A percentile compares a stretch with the other conserved stretches of the same genome.
These are phyloP conservation scores for Pseudogymnoascus verrucosus DNA, from an alignment of 2,329 filamentous ascomycete genomes.

Conservation along the genomic window DNA sequence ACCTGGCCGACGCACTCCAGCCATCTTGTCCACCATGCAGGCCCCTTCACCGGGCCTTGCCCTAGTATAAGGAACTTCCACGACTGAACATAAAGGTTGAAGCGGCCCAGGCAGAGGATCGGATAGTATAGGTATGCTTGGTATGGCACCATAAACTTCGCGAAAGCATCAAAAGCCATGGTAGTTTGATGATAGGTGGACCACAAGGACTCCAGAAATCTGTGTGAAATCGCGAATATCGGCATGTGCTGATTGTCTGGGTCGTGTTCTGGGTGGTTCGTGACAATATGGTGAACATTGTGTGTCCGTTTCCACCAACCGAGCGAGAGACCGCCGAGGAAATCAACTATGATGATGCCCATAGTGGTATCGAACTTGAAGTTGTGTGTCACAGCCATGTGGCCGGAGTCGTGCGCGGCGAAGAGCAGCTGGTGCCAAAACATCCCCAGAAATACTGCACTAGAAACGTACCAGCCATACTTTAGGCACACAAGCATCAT, in stretches of 20 bases:
- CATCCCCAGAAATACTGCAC: constrained; percentile 67
- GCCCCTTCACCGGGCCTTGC: constrained; percentile 64
- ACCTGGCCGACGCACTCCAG: constrained; percentile 68
- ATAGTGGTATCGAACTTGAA: constrained; percentile 78
- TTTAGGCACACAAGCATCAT: constrained; percentile 54
- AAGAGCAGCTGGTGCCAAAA: constrained; percentile 96
- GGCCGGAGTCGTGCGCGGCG: constrained; percentile 86
- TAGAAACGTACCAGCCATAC: constrained; percentile 58
- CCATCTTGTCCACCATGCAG: constrained; percentile 75
- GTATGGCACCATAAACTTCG: constrained; percentile 60
- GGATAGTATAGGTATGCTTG: constrained; percentile 81
- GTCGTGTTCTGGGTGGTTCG: constrained; percentile 90
- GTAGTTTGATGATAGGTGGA: constrained; percentile 79
- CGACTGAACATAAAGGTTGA: constrained; percentile 78
- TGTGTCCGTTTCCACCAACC: constrained; percentile 98
- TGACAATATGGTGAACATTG: constrained; percentile 95
- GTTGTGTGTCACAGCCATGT: constrained; percentile 94
- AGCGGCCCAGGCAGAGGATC: constrained; percentile 70
- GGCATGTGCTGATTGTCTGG: constrained; percentile 91
- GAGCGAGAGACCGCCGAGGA: constrained; percentile 76
- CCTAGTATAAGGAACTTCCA: constrained; percentile 69
- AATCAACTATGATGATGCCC: constrained; percentile 85
- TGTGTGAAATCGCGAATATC: constrained; percentile 78
- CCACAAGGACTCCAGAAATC: constrained; percentile 62
- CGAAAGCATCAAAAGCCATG: constrained; percentile 70